phyloP scores from a whole-genome alignment of 257 asterid genomes.

The Ilex asprella region DNA sequence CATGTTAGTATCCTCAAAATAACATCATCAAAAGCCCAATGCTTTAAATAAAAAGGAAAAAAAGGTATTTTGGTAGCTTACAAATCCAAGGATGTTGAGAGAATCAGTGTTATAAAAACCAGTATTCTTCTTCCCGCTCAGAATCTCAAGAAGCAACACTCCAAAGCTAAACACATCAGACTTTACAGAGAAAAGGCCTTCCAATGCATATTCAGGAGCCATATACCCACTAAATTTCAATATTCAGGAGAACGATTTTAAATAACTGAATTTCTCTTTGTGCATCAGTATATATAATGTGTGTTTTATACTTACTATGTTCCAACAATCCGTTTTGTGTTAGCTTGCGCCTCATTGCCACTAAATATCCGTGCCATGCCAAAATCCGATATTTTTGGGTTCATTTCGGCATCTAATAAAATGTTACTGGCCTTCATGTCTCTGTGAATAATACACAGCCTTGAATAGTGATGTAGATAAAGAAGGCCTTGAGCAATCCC shows the following conservation, averaged over 20 bases:
- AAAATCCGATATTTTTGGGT: slow-evolving; percentile 46
- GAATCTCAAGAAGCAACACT: slow-evolving; percentile 38
- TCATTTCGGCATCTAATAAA: slow-evolving; percentile 30
- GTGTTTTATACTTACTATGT: slow-evolving; percentile 29
- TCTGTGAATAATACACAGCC: slow-evolving; percentile 30
- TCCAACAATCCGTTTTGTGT: slow-evolving; percentile 33
- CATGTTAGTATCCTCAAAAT: neutral
- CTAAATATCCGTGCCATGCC: slow-evolving; percentile 43
- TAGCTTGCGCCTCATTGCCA: slow-evolving; percentile 20
- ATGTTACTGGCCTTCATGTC: slow-evolving; percentile 41
- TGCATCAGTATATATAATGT: no score
- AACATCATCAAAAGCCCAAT: no score
- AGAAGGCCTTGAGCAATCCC: slow-evolving; percentile 48
- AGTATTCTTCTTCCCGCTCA: slow-evolving; percentile 42
- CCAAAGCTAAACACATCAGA: slow-evolving; percentile 48
- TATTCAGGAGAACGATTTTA: neutral
- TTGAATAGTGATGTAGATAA: slow-evolving; percentile 40
- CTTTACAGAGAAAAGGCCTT: slow-evolving; percentile 34
- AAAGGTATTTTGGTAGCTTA: slow-evolving; percentile 10
- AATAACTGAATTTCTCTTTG: neutral
- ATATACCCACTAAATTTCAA: slow-evolving; percentile 23
- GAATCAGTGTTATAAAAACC: slow-evolving; percentile 30
- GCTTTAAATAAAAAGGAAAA: neutral
- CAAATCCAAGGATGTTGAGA: slow-evolving; percentile 33
- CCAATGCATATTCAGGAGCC: slow-evolving; percentile 47